A percentile compares a stretch with the other conserved stretches of the same genome.
Evolutionary conservation across 768 basidiomycete species (phyloP).

Genomic region (Kondoa malvinella): DNA sequence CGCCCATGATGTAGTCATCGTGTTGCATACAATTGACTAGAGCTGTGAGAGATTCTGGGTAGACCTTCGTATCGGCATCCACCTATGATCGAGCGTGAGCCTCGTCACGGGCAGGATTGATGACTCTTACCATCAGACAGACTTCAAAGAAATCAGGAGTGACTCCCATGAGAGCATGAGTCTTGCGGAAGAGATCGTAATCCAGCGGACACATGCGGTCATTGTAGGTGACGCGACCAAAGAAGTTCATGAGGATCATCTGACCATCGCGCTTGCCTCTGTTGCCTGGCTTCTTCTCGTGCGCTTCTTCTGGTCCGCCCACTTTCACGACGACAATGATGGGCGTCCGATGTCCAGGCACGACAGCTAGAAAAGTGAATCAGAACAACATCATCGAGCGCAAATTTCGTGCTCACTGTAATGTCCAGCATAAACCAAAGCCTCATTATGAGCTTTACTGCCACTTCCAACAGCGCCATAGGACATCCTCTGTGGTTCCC

Average conservation of each 20-base stretch:
- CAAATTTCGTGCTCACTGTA: constrained; percentile 51
- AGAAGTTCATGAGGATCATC: constrained; percentile 98
- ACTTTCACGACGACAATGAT: constrained; percentile 92
- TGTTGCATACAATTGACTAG: constrained; percentile 98
- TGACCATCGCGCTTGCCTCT: constrained; percentile 97
- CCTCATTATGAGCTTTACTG: constrained; percentile 73
- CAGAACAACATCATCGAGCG: not conserved
- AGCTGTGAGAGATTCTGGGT: constrained; percentile 69
- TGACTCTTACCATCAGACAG: constrained; percentile 69
- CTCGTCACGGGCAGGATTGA: constrained; percentile 7
- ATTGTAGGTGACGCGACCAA: constrained; percentile 95
- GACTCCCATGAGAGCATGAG: constrained; percentile 91
- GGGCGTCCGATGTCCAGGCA: constrained; percentile 77
- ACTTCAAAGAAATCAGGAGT: constrained; percentile 98
- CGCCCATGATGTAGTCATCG: constrained; percentile 97
- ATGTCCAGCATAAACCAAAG: constrained; percentile 99
- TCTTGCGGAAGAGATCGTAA: constrained; percentile 93
- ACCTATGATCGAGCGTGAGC: constrained; percentile 42
- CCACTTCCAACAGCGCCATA: constrained; percentile 83
- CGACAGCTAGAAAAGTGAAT: constrained; percentile 23
- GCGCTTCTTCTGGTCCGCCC: constrained; percentile 70
- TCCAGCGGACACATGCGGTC: constrained; percentile 96
- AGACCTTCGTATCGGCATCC: constrained; percentile 94
- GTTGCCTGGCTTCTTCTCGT: constrained; percentile 90
- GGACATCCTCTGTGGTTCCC: constrained; percentile 78